A percentile compares a stretch with the other conserved stretches of the same genome.
phyloP scores from a whole-genome alignment of 192 early-diverging fungal genomes.

The Gigaspora rosea region DNA sequence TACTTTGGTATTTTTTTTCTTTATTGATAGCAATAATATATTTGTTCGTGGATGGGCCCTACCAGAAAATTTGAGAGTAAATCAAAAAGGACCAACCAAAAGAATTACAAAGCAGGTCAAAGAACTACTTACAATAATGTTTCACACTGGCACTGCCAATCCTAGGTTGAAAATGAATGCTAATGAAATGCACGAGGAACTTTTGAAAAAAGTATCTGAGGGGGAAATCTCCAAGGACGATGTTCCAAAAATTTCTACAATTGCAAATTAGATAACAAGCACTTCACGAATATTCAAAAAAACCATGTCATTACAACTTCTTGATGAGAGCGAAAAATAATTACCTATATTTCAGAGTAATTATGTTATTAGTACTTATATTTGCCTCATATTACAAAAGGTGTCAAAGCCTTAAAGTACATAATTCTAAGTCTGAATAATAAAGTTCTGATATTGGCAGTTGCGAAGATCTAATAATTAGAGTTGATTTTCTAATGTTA shows the following conservation, averaged over 20 bases:
- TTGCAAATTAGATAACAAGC: background rate
- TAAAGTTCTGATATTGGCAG: too few species aligned
- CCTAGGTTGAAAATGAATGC: constrained; percentile 8
- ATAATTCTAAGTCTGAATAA: too few species aligned
- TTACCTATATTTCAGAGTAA: too few species aligned
- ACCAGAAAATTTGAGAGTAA: background rate
- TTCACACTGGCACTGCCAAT: background rate
- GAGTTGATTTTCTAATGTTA: too few species aligned
- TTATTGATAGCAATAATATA: background rate
- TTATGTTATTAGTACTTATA: too few species aligned
- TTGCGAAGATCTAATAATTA: too few species aligned
- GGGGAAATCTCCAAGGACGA: background rate
- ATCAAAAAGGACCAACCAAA: background rate
- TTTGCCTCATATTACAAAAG: too few species aligned
- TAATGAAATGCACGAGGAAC: background rate
- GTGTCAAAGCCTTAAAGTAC: too few species aligned
- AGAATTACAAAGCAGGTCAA: background rate
- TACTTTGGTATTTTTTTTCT: too few species aligned
- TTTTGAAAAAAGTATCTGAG: background rate
- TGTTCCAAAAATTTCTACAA: background rate
- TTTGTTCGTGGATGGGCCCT: background rate
- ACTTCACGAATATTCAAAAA: background rate
- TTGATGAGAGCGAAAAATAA: background rate
- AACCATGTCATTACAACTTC: background rate
- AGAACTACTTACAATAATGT: background rate